Base-by-base conservation (phyloP, 1,284 basidiomycete genomes). In the Afroboletus lepidellus region DNA sequence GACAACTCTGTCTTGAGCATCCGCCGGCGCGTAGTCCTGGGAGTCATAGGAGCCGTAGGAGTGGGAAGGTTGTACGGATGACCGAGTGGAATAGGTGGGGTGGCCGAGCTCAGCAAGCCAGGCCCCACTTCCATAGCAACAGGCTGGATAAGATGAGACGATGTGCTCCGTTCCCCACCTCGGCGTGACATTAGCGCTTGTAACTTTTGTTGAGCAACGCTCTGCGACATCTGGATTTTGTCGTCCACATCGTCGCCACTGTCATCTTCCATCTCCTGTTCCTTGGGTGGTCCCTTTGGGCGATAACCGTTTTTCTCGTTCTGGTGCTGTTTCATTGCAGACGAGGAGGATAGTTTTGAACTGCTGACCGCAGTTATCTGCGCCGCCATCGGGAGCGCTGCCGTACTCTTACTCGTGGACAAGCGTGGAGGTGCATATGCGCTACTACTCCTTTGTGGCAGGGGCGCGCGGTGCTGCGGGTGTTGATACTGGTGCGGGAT, bases 1-100 rank as follows among this genome's bases (percentile, higher is more conserved):
- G 89, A 89, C 64, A 96, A 75, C 71, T 96, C 93, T 21, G 85
- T 87, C 52, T 84, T 77, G 46, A 95, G 76, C 90, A 95, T 94
- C 61, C 84, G 80, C 44, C 89, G 77, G 5, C 92, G 79, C 16
- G 90, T 94, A 33, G 93, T 92, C 27, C 88, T 81, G 1, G 93
- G 93, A 1, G 92, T 90, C 60, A 87, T 87, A 0, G 92, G 88
- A 25, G 80, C 74, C 0, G 83, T 78, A 18, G 85, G 78, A 1
- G 76, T 72, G 0, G 88, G 87, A 24, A 91, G 76, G 60, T 87
- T 88, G 69, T 89, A 90, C 5, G 87, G 87, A 63, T 87, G 85
- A 5, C 75, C 75, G 3, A 88, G 69, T 1, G 84, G 79, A 41
- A 87, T 83, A 1, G 86, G 80, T 6, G 75, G 70, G 0, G 77